phyloP scores from a whole-genome alignment of 495 filamentous ascomycete genomes.

The Penicillium odoratum region DNA sequence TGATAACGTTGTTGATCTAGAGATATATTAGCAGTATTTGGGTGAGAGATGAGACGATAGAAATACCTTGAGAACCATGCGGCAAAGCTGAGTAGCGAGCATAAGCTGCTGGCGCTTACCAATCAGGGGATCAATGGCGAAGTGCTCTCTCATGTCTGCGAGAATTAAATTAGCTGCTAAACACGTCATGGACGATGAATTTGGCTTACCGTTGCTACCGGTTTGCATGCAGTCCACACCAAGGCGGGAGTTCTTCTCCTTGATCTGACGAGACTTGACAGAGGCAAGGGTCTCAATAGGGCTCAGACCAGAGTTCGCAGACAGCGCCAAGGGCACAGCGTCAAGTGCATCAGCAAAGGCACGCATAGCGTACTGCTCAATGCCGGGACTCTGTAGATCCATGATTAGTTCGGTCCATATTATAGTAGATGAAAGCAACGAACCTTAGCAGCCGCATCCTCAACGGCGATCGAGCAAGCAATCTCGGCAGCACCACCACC shows the following conservation, averaged over 20 bases:
- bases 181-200: background rate
- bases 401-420: constrained; percentile 11
- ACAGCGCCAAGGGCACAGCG: constrained; percentile 90
- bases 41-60: background rate
- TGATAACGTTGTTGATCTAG: constrained; percentile 87
- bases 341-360: constrained; percentile 96
- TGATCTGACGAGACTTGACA: constrained; percentile 94
- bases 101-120: constrained; percentile 96
- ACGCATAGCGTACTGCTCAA: constrained; percentile 98
- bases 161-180: background rate
- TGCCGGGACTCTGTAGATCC: constrained; percentile 68
- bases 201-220: constrained; percentile 73
- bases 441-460: constrained; percentile 89
- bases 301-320: constrained; percentile 94
- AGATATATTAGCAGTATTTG: constrained; percentile 20
- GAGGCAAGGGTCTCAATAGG: constrained; percentile 93
- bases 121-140: constrained; percentile 97
- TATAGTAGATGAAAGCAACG: constrained; percentile 8
- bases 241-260: constrained; percentile 78
- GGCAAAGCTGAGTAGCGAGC: constrained; percentile 93
- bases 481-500: constrained; percentile 97
- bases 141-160: constrained; percentile 89
- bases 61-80: constrained; percentile 96
- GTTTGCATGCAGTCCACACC: constrained; percentile 98
- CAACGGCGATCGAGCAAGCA: constrained; percentile 93